phyloP scores from a whole-genome alignment of 228 moss, liverwort and hornwort genomes.

The Sphagnum fallax region DNA sequence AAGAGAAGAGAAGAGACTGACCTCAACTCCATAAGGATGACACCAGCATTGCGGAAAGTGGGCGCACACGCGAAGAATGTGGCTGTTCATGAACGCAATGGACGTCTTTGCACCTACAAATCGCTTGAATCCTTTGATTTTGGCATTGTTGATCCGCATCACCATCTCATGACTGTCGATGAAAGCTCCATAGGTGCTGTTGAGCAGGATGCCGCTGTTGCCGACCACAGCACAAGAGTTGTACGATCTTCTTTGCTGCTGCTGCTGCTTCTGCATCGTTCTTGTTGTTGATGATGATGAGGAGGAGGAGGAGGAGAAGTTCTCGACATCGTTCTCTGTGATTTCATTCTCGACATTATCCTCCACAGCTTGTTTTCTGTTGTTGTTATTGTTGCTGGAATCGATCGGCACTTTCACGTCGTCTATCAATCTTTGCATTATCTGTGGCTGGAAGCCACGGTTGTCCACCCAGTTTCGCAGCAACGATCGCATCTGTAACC shows the following conservation, averaged over 20 bases:
- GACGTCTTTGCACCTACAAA: conserved; percentile 45
- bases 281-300: too few relatives aligned
- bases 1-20: too few relatives aligned
- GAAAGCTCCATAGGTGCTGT: conserved; percentile 22
- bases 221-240: conserved; percentile 50
- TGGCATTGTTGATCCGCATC: conserved; percentile 43
- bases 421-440: conserved; percentile 23
- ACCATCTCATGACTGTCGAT: conserved; percentile 56
- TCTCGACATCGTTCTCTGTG: neutral
- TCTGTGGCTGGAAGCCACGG: conserved; percentile 16
- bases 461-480: conserved; percentile 2
- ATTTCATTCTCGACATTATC: neutral
- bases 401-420: conserved; percentile 22
- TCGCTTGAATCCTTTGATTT: conserved; percentile 5
- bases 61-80: conserved; percentile 29
- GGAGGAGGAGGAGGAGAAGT: too few relatives aligned
- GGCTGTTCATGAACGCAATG: conserved; percentile 44
- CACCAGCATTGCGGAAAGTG: conserved; percentile 11
- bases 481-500: neutral
- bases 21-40: conserved; percentile 23
- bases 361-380: neutral
- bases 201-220: conserved; percentile 45
- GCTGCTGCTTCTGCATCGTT: neutral
- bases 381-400: neutral
- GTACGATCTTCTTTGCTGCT: conserved; percentile 8